Evolutionary conservation across 2,329 filamentous ascomycete species (phyloP).

Genomic region (Beauveria medogensis): DNA sequence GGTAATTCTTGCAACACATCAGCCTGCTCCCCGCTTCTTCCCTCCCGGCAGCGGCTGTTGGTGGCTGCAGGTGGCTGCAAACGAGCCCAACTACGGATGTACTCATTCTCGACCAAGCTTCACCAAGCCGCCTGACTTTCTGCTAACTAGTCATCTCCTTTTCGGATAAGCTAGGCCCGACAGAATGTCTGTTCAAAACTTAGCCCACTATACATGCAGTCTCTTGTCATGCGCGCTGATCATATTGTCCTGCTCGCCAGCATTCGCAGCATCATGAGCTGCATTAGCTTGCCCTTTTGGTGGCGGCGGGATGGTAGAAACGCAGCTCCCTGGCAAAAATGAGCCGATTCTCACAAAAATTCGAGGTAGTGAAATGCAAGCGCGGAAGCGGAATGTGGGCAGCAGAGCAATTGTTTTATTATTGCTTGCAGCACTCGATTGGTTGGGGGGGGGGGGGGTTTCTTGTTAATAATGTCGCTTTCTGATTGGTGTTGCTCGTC

Average conservation of each 20-base stretch:
- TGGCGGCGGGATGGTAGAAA: too few species aligned
- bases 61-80: not conserved
- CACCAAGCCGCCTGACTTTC: not conserved
- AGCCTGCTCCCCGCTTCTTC: not conserved
- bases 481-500: not conserved
- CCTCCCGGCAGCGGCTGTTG: not conserved
- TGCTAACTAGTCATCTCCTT: not conserved
- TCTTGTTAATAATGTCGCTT: not conserved
- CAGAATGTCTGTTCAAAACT: not conserved
- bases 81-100: not conserved
- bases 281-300: not conserved
- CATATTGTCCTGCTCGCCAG: not conserved
- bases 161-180: not conserved
- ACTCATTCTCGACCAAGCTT: not conserved
- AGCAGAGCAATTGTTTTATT: too few species aligned
- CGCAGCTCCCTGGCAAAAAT: too few species aligned
- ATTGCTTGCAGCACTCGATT: too few species aligned
- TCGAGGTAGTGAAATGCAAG: too few species aligned
- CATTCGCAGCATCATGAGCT: not conserved
- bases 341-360: too few species aligned
- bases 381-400: too few species aligned
- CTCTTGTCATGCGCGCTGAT: not conserved
- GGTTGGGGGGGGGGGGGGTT: too few species aligned
- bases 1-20: not conserved
- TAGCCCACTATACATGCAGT: not conserved